These are phyloP conservation scores for Penstemon newberryi DNA, from an alignment of 257 asterid genomes.

Conservation along the genomic window DNA sequence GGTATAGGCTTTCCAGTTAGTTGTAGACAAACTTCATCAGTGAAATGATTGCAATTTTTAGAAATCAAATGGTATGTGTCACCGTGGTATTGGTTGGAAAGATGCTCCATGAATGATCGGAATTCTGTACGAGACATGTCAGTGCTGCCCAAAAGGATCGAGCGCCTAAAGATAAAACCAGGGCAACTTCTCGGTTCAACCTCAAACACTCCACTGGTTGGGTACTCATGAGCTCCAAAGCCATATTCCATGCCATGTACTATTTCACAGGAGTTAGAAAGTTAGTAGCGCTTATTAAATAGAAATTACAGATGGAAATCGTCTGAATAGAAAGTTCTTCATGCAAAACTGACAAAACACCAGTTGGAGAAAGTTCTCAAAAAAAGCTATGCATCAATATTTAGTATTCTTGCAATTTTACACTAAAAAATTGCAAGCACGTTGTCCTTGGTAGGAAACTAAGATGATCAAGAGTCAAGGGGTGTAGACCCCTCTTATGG, in stretches of 20 bases:
- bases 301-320: constrained; percentile 1
- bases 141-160: constrained; percentile 75
- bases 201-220: constrained; percentile 88
- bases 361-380: constrained; percentile 14
- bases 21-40: constrained; percentile 69
- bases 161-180: constrained; percentile 79
- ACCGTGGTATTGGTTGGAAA: constrained; percentile 73
- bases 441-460: no score
- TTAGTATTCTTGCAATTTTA: no score
- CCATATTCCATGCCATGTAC: constrained; percentile 89
- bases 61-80: constrained; percentile 85
- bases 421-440: no score
- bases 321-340: constrained; percentile 9
- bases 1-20: constrained; percentile 84
- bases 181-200: constrained; percentile 93
- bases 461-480: no score
- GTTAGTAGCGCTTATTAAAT: constrained; percentile 4
- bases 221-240: constrained; percentile 89
- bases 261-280: constrained; percentile 32
- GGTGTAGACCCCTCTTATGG: no score
- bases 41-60: constrained; percentile 92
- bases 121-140: constrained; percentile 77
- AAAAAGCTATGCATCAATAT: background rate
- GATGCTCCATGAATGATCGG: constrained; percentile 72
- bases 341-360: constrained; percentile 2